Conservation (phyloP, 495 filamentous ascomycete species). For the Tuber melanosporum region DNA sequence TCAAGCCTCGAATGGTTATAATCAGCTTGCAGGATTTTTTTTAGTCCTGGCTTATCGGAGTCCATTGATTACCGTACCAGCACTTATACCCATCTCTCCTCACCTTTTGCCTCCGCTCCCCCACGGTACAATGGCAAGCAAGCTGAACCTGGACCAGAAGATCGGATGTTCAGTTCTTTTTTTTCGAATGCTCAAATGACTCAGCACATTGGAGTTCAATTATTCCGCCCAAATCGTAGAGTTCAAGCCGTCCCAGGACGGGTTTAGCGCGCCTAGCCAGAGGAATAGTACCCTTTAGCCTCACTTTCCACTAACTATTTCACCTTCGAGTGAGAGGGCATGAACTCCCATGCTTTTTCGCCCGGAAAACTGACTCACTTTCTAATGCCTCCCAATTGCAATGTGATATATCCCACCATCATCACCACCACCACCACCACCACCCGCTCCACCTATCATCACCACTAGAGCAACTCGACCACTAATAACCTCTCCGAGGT, state of each 20-base stretch:
- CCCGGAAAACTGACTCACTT: not conserved
- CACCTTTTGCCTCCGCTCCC: not conserved
- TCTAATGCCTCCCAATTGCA: not conserved
- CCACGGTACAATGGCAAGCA: not conserved
- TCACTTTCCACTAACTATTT: not conserved
- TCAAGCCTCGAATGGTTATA: not conserved
- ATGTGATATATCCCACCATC: conserved; percentile 2
- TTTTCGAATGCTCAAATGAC: not conserved
- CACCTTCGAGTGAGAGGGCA: not conserved
- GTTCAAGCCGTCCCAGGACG: not conserved
- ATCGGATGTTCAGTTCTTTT: not conserved
- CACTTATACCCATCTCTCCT: not conserved
- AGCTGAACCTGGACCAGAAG: not conserved
- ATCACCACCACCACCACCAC: not conserved
- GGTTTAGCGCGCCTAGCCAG: not conserved
- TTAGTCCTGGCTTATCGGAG: not conserved
- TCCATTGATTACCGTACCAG: not conserved
- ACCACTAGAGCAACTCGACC: not conserved
- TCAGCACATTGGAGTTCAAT: not conserved
- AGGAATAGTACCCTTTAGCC: not conserved
- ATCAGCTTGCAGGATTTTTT: not conserved
- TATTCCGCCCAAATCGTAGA: not conserved
- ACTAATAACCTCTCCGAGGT: not conserved
- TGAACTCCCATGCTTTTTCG: conserved; percentile 2
- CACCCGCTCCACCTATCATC: not conserved